Evolutionary conservation across 1,284 basidiomycete species (phyloP).

Genomic region (Sutorius eximius): DNA sequence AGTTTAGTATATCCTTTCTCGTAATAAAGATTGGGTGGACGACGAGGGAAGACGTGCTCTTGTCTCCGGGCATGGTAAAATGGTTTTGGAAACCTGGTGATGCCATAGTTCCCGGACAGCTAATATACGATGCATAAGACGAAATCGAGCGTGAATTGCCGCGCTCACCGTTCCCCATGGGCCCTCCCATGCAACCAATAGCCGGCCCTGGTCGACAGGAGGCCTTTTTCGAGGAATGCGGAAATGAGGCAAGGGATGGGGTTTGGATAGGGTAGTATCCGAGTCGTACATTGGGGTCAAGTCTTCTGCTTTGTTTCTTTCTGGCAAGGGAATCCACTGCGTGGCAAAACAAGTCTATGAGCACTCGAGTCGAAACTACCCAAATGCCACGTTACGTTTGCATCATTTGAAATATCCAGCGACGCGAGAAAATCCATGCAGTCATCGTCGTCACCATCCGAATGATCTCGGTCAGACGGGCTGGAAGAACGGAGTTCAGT

Average conservation of each 20-base stretch:
- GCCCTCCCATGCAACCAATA: slow-evolving; percentile 22
- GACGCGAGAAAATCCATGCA: slow-evolving; percentile 26
- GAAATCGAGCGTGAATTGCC: not conserved
- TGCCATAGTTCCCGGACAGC: slow-evolving; percentile 16
- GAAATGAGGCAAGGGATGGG: slow-evolving; percentile 4
- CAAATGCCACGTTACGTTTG: slow-evolving; percentile 22
- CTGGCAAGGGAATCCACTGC: slow-evolving; percentile 29
- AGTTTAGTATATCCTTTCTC: slow-evolving; percentile 31
- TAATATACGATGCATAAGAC: slow-evolving; percentile 7
- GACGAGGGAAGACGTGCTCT: slow-evolving; percentile 18
- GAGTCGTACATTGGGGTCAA: slow-evolving; percentile 23
- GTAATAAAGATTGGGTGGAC: slow-evolving; percentile 22
- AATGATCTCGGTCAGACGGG: not conserved
- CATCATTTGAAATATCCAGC: slow-evolving; percentile 33
- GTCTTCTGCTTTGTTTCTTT: slow-evolving; percentile 34
- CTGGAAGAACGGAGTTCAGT: slow-evolving; percentile 1
- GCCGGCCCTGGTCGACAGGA: slow-evolving; percentile 17
- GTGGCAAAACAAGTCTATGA: slow-evolving; percentile 7
- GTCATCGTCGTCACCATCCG: slow-evolving; percentile 27
- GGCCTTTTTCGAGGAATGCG: slow-evolving; percentile 15
- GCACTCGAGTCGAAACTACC: not conserved
- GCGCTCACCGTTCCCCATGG: slow-evolving; percentile 25
- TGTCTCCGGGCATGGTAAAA: slow-evolving; percentile 24
- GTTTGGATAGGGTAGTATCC: slow-evolving; percentile 1
- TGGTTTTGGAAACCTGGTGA: slow-evolving; percentile 26